Base-by-base conservation (phyloP, 2,329 filamentous ascomycete species). In the Fusarium ramigenum region DNA sequence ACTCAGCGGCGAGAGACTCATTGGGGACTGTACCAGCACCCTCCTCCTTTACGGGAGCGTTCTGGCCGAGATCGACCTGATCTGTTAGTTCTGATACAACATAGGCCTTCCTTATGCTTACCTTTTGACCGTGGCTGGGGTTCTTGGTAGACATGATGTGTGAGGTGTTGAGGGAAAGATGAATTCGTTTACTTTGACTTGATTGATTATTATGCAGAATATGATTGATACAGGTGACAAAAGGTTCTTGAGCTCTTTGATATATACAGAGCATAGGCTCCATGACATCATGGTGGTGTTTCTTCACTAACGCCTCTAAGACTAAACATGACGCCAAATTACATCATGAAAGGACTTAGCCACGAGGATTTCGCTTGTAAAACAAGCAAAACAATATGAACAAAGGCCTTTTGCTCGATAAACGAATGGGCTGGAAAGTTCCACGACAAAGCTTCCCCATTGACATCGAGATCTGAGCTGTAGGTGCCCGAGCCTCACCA, bases 1-100 rank as follows among this genome's bases (percentile, higher is more conserved):
- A 96, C 78, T 96, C 91, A 66, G 90, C 92, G 16, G 94, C 94
- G 9, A 97, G 90, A 11, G 93, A 96, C 82, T 92, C 93, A 19
- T 87, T 84, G 49, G 87, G 83, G 3, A 96, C 87, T 32, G 85
- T 77, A 59, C 94, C 94, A 9, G 91, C 84, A 19, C 86, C 84
- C 80, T 96, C 93, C 21, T 84, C 80, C 66, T 86, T 87, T 2
- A 78, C 63, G 34, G 89, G 87, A 49, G 88, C 85, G 52, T 87
- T 81, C 66, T 80, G 71, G 62, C 86, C 84, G 49, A 82, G 81
- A 23, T 82, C 82, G 68, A 89, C 87, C 85, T 90, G 59, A 47
- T 47, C 11, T 52, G 54, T 74, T 11, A 74, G 64, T 56, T 60
- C 19, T 18, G 50, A 14, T 54, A 49, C 30, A 9, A 21, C 34